Evolutionary conservation across 352 stramenopile species (phyloP), one percentile per base, ranked within the genome.

Genomic region (Stramenopiles sp.): DNA sequence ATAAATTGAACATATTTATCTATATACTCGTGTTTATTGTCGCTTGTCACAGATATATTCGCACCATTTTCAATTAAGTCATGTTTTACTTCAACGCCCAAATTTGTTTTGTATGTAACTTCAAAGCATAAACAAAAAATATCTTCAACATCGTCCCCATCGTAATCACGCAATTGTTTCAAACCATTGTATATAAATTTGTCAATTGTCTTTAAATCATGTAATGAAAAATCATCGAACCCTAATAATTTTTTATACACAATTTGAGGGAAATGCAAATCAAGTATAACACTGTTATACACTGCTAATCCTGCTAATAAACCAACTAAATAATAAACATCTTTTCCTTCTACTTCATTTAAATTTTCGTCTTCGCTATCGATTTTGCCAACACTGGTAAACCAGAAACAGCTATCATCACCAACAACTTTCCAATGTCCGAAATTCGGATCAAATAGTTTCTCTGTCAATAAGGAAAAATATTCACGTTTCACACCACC

Each of bases 401-500:
- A 53, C 38, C 38, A 53, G 13, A 53, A 53, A 13, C 38, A 53
- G 38, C 13, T 53, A 13, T 53, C 38, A 13, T 53, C 38, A 13
- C 65, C 65, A 32, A 76, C 7, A 76, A 43, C 32, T 43, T 43
- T 32, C 65, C 32, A 76, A 7, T 43, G 7, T 13, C 65, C 32
- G 32, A 76, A 76, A 63, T 87, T 83, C n/a, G 87, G 80, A 79
- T 92, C 85, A 82, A 95, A 94, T 7, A 95, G 81, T 79, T 94
- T 86, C 79, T 79, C 82, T 81, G 78, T 80, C 7, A 94, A 80
- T 6, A 95, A 83, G 81, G 93, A 88, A 79, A 94, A 95, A 82
- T 93, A 94, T 83, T 95, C 90, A 80, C 92, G 92, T 0, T 86
- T 86, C 0, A 95, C 88, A 27, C 90, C 90, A 53, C 90, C 90